Percentiles rank a stretch among this genome's conserved stretches.
These are phyloP conservation scores for Ophiostoma triangulosporum DNA, from an alignment of 2,329 filamentous ascomycete genomes.

Conservation along the genomic window DNA sequence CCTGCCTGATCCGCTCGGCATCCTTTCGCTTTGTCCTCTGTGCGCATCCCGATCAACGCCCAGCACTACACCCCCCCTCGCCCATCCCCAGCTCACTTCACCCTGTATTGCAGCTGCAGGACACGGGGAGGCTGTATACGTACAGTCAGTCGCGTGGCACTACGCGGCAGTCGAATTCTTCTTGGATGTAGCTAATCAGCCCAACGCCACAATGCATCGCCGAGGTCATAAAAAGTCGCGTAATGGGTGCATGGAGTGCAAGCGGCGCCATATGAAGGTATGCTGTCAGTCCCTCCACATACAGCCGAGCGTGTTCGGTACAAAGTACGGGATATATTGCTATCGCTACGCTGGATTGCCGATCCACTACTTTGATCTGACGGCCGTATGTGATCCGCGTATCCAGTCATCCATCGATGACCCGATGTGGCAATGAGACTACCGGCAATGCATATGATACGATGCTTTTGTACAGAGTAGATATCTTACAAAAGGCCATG, in stretches of 20 bases:
- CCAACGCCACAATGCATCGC: conserved; percentile 7
- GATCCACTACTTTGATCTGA: background rate
- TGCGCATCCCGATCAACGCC: background rate
- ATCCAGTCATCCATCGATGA: background rate
- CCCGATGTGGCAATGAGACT: background rate
- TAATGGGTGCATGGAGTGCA: conserved; percentile 21
- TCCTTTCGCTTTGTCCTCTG: background rate
- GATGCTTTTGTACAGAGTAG: background rate
- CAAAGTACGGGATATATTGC: background rate
- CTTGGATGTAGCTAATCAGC: background rate
- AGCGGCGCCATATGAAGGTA: conserved; percentile 21
- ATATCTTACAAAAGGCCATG: background rate
- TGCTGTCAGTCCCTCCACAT: background rate
- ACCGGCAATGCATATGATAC: background rate
- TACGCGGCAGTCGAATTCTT: background rate
- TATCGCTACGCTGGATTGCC: background rate
- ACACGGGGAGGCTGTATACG: too few species aligned
- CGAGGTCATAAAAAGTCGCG: conserved; percentile 20
- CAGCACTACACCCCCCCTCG: background rate
- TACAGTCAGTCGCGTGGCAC: too few species aligned
- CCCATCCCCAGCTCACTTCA: background rate
- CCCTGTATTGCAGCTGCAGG: too few species aligned
- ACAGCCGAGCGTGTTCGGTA: too few species aligned
- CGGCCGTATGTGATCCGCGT: background rate
- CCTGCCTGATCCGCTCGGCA: background rate